Base-by-base conservation (phyloP, 345 rosid species). In the Kandelia obovata region DNA sequence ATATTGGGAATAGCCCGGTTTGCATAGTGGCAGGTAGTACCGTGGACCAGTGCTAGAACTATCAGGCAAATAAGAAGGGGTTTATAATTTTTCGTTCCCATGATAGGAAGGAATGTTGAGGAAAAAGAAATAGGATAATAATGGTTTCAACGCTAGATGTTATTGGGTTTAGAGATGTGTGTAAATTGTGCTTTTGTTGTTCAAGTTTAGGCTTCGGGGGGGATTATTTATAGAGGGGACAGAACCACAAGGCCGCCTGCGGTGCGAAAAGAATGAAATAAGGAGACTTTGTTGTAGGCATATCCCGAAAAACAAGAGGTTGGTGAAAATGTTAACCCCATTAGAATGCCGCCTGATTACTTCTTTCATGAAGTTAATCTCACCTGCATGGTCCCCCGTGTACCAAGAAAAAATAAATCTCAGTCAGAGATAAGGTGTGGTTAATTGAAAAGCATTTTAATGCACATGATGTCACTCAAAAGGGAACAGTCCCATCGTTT, bases 11-110 rank as follows among this genome's bases (percentile, higher is more conserved):
- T 30, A n/a, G 16, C 64, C 21, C 1, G 30, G 17, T 27, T 56
- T 7, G 28, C 10, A 13, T 23, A 5, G 16, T 81, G 79, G 78
- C 80, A 58, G 31, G 61, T 62, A 10, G 75, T 26, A 7, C 64
- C 60, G 25, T 64, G 73, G 21, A 76, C 37, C 27, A 82, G 63
- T 6, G 74, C 79, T 7, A 75, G 66, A 23, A 56, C 16, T 23
- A 76, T 23, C 28, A 82, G 39, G 62, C 76, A 43, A 39, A 46
- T 23, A 2, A 79, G 61, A 5, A 59, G 21, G 35, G 58, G 34
- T 5, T 7, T 71, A 61, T 67, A 64, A 32, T 13, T 39, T 30
- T 51, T 77, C 65, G 62, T 60, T 66, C 39, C 52, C 85, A 80
- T 80, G 55, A 15, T 19, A 52, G 21, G 39, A 23, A 52, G 21